phyloP scores from a whole-genome alignment of 352 stramenopile species.

The Phytophthora uliginosa region DNA sequence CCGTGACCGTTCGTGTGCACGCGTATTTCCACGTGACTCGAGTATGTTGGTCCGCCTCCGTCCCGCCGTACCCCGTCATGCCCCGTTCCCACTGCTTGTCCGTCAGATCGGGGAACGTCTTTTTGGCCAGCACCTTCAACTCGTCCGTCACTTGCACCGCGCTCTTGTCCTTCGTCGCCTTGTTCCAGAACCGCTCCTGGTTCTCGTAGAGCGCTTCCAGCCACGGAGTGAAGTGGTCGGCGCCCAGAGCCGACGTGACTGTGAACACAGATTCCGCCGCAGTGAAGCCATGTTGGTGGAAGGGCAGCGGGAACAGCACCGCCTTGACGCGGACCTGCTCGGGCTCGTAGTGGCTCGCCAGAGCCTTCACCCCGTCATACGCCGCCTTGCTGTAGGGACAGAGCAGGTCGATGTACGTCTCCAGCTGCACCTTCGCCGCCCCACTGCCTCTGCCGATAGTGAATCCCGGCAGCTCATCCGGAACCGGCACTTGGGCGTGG shows the following conservation, averaged over 20 bases:
- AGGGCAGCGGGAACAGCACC: constrained; percentile 78
- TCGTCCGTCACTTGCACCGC: constrained; percentile 70
- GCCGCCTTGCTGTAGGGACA: constrained; percentile 75
- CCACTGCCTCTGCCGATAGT: constrained; percentile 61
- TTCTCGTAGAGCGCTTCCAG: constrained; percentile 77
- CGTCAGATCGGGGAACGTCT: constrained; percentile 66
- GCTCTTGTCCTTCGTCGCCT: constrained; percentile 70
- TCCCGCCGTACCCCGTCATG: constrained; percentile 81
- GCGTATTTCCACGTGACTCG: constrained; percentile 81
- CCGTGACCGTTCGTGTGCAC: constrained; percentile 70
- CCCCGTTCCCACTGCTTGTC: constrained; percentile 67
- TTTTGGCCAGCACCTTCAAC: constrained; percentile 63
- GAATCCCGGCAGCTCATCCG: constrained; percentile 66
- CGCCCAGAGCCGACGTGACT: constrained; percentile 62
- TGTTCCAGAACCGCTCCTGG: constrained; percentile 83
- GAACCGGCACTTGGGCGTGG: constrained; percentile 67
- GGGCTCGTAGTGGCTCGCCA: constrained; percentile 63
- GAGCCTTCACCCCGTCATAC: constrained; percentile 73
- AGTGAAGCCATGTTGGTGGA: constrained; percentile 79
- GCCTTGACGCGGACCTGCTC: constrained; percentile 67
- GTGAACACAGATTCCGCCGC: constrained; percentile 69
- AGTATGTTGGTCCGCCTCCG: constrained; percentile 57
- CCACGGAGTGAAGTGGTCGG: constrained; percentile 65
- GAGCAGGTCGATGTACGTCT: constrained; percentile 85
- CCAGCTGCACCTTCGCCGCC: constrained; percentile 69